Evolutionary conservation across 495 filamentous ascomycete species (phyloP), one percentile per base, ranked within the genome.

Genomic region (Hypoxylon fragiforme): DNA sequence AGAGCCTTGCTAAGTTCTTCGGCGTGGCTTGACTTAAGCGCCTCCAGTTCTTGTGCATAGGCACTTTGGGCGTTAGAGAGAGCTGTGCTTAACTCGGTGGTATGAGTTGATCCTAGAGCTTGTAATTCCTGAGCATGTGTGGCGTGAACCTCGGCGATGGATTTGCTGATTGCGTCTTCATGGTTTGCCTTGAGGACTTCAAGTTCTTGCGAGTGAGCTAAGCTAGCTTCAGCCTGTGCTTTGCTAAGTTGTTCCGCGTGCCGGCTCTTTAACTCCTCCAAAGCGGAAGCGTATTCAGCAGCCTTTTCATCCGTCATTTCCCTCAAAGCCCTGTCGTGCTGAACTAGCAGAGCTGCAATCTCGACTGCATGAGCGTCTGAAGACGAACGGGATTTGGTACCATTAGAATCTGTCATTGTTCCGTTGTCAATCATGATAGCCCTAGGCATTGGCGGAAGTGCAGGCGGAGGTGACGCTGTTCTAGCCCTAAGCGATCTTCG

Each of bases 351-450:
- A 18, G 48, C 53, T 12, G 49, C 59, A 3, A 68, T 36, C 16
- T 65, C 56, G 32, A 59, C 58, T 2, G 44, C 52, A 22, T 55
- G 43, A 13, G 32, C 57, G 24, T 67, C 63, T 7, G 70, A 60
- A 21, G 70, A 64, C 3, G 65, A 53, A 6, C 46, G 43, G n/a
- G 75, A 70, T 32, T 72, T 64, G 4, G 75, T 60, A 48, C 68
- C 44, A 81, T 15, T 96, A 43, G 9, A n/a, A n/a, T 62, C 94
- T 2, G 94, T 98, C 91, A 96, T 96, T 64, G 88, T 85, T 38
- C 85, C 85, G 48, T 78, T 83, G 69, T 96, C 91, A 20, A 92
- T 81, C 87, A 92, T 94, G 14, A 73, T 65, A 44, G 68, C 64
- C 47, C 63, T 74, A 5, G 75, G 73, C 63, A 85, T 68, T 20